Evolutionary conservation across 2,329 filamentous ascomycete genomes (phyloP).

Genomic region (Claviceps sorghi): DNA sequence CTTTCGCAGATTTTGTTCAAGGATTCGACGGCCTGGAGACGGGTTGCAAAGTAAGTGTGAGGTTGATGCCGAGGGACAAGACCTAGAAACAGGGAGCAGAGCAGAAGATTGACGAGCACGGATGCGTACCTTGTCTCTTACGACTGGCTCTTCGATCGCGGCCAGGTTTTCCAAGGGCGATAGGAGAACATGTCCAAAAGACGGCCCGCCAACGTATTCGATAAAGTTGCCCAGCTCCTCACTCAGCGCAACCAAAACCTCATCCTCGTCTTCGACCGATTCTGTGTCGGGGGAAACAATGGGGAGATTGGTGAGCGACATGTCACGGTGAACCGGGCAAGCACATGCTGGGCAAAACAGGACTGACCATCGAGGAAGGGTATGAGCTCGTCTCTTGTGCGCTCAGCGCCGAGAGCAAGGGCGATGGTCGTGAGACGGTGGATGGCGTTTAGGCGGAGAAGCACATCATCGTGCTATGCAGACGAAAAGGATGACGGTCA

Average conservation of each 20-base stretch:
- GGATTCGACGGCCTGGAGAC: constrained; percentile 77
- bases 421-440: constrained; percentile 97
- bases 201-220: constrained; percentile 90
- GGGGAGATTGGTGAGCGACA: constrained; percentile 1
- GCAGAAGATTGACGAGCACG: not conserved
- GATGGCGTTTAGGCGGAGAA: constrained; percentile 95
- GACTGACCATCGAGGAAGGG: constrained; percentile 92
- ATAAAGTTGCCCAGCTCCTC: constrained; percentile 95
- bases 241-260: constrained; percentile 90
- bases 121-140: constrained; percentile 78
- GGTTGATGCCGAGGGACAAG: too few species aligned
- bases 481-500: constrained; percentile 11
- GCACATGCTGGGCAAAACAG: constrained; percentile 5
- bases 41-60: constrained; percentile 1
- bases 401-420: constrained; percentile 84
- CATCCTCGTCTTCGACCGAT: constrained; percentile 97
- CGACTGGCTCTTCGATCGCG: constrained; percentile 94
- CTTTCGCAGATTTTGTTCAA: constrained; percentile 98
- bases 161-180: constrained; percentile 96
- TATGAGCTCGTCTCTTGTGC: constrained; percentile 95
- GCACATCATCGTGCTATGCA: constrained; percentile 85
- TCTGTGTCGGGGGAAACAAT: constrained; percentile 39
- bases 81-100: not conserved
- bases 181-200: constrained; percentile 88
- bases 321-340: constrained; percentile 5